Base-by-base conservation (phyloP, 805 yeast species). In the Candida tammaniensis region DNA sequence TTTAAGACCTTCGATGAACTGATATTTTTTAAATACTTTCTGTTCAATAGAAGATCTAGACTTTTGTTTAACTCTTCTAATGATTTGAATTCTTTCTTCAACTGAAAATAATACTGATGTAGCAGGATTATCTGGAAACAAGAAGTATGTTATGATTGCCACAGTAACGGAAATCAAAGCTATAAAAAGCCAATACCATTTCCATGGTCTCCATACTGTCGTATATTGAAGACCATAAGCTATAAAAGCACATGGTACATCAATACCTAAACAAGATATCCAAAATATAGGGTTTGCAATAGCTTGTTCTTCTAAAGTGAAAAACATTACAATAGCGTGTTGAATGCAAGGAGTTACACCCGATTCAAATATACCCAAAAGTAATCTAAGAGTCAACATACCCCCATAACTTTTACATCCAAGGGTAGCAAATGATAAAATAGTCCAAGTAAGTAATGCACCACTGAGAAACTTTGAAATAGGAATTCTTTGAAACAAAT, bases 41-140 rank as follows among this genome's bases (percentile, higher is more conserved):
- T 70, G 73, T 38, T 70, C 74, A 17, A 54, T 52, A 1, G 54
- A 33, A 48, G 59, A 6, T 27, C 42, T 47, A 61, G 69, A 17
- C 56, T 55, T 23, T 42, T 47, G 41, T 62, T 70, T 36, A 57
- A 53, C 51, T 28, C 54, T 42, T 63, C 49, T 66, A 52, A 54
- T 71, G 52, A 42, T 74, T 72, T 38, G 70, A 55, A 75, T 67
- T 46, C 67, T 75, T 50, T 79, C 84, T 27, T 72, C 64, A 2
- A 47, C 50, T 4, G 68, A 40, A 30, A 79, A 58, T 43, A 73
- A 73, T 37, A 54, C 61, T 5, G 78, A 77, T 40, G 59, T 64
- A 0, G 78, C 52, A 11, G 84, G 84, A 49, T 77, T 74, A 39
- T 70, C 65, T 25, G 85, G 86, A 46, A 75, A 78, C 14, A 64